Evolutionary conservation across 2,329 filamentous ascomycete species (phyloP), one percentile per base, ranked within the genome.

Genomic region (Fusarium burgessii): DNA sequence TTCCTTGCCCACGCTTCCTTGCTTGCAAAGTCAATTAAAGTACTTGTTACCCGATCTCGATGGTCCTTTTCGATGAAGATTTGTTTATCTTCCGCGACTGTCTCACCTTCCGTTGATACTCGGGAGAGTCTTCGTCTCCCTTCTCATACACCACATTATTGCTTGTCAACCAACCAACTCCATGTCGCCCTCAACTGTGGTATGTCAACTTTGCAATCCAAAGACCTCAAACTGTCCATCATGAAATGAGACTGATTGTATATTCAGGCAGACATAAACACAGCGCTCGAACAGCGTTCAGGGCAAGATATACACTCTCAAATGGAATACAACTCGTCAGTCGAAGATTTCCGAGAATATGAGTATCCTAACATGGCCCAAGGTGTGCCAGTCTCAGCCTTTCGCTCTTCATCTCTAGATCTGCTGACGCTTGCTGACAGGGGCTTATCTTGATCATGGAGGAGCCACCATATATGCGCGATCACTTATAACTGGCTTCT

Each of bases 381-480:
- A 74, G 74, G 74, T 75, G 42, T 51, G 71, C n/a, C 15, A 45
- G 14, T 51, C 27, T 35, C 35, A 45, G 23, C 43, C 23, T 17
- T 25, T 36, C 7, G 33, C 9, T 20, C 17, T 17, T 36, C 35
- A n/a, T 11, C 32, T 36, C 47, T 12, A 12, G n/a, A 46, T 51
- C 25, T 51, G 11, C 56, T 74, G 41, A 74, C 47, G 35, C 23
- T 29, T 32, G 17, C 40, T 49, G 52, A 32, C 49, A 77, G 76
- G 74, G 40, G 77, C 84, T 51, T 90, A 90, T 74, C 84, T 90
- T 27, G 88, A 90, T 73, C 88, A 90, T 77, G 86, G 86, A 45
- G 87, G 86, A 32, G 81, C 85, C 38, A 89, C 87, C 36, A 84
- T 90, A 42, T 89, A 89, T 72, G 85, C 89, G 46, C 86, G 83